phyloP scores from a whole-genome alignment of 2,329 filamentous ascomycete genomes.

The Dryadomyces quercus-mongolicae region DNA sequence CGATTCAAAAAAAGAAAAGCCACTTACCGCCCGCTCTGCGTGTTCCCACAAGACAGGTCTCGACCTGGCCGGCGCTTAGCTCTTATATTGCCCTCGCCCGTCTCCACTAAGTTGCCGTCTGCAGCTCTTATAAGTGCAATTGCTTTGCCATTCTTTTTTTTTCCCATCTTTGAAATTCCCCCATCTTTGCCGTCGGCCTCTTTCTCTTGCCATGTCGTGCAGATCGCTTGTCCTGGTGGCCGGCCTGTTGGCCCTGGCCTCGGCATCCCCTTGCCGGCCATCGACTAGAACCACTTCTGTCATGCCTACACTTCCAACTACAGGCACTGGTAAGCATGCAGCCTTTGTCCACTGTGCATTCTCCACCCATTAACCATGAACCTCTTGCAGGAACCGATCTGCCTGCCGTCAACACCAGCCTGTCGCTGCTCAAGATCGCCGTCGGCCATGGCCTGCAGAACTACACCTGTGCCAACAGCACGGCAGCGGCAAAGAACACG shows the following conservation, averaged over 20 bases:
- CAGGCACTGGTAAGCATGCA: slow-evolving; percentile 21
- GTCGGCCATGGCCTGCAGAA: slow-evolving; percentile 57
- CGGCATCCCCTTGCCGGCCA: slow-evolving; percentile 11
- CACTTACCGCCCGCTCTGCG: neutral
- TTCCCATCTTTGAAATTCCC: neutral
- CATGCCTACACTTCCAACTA: slow-evolving; percentile 12
- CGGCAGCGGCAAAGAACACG: slow-evolving; percentile 21
- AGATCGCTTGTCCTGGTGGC: neutral
- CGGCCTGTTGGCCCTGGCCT: slow-evolving; percentile 9
- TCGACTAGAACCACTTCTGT: neutral
- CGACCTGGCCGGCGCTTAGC: slow-evolving; percentile 7
- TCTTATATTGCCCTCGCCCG: neutral
- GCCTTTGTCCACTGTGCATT: neutral
- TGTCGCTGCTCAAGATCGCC: slow-evolving; percentile 39
- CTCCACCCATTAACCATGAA: neutral
- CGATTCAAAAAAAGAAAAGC: neutral
- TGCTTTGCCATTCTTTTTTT: neutral
- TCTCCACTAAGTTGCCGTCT: neutral
- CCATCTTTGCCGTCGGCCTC: neutral
- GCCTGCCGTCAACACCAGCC: slow-evolving; percentile 23
- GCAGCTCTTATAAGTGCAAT: neutral
- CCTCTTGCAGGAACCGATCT: slow-evolving; percentile 28
- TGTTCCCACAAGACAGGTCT: slow-evolving; percentile 1
- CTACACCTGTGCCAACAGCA: slow-evolving; percentile 44
- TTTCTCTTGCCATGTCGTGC: neutral